Percentiles rank a stretch among this genome's conserved stretches.
phyloP scores from a whole-genome alignment of 1,284 basidiomycete species.

The Irpex sp. region DNA sequence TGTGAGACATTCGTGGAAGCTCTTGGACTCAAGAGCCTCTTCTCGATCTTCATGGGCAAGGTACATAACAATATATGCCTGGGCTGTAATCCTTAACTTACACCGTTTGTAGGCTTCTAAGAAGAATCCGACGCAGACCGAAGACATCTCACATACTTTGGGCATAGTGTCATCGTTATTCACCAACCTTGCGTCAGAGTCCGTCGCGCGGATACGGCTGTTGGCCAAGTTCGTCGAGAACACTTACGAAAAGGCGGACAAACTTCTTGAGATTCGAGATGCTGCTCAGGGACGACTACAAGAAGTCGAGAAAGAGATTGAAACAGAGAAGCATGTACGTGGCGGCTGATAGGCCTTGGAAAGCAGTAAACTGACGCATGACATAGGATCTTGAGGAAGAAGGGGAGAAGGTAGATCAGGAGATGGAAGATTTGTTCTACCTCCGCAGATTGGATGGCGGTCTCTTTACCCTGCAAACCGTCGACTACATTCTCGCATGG shows the following conservation, averaged over 20 bases:
- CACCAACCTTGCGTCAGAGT: constrained; percentile 87
- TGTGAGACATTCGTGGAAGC: constrained; percentile 89
- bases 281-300: constrained; percentile 57
- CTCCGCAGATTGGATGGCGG: constrained; percentile 83
- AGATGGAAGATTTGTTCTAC: constrained; percentile 80
- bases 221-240: constrained; percentile 92
- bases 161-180: constrained; percentile 88
- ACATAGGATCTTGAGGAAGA: constrained; percentile 51
- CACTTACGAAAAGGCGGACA: constrained; percentile 91
- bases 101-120: constrained; percentile 6
- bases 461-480: constrained; percentile 84
- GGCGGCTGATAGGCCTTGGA: neutral
- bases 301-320: constrained; percentile 60
- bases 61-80: constrained; percentile 34
- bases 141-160: constrained; percentile 85
- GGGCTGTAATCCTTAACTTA: constrained; percentile 1
- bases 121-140: constrained; percentile 56
- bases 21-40: constrained; percentile 85
- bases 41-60: constrained; percentile 92
- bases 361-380: neutral
- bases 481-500: constrained; percentile 95
- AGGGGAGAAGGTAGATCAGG: constrained; percentile 55
- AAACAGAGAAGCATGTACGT: constrained; percentile 60
- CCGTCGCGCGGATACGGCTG: constrained; percentile 76
- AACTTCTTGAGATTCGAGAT: constrained; percentile 86